Conservation (phyloP, 2,329 filamentous ascomycete species). For the Cryphonectria naterciae region DNA sequence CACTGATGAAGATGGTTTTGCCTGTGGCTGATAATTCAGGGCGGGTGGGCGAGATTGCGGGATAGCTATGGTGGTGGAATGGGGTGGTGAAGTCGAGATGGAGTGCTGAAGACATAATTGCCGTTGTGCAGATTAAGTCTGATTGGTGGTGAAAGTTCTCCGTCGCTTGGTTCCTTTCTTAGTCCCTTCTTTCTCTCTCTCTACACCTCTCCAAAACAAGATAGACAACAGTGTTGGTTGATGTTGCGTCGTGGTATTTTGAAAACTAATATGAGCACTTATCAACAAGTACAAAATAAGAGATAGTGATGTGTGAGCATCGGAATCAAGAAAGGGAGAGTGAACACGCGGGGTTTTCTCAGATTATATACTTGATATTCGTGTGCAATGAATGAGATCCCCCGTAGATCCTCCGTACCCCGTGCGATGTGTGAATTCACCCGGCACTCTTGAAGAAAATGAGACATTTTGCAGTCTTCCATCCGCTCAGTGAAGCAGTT, state of each 20-base stretch:
- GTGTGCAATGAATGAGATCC: neutral
- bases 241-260: neutral
- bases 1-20: constrained; percentile 55
- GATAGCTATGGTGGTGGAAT: constrained; percentile 32
- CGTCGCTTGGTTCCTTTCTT: neutral
- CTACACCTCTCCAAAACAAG: too few relatives aligned
- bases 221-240: neutral
- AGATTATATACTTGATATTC: neutral
- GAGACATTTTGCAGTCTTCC: neutral
- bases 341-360: neutral
- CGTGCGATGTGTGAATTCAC: too few relatives aligned
- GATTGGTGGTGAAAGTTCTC: neutral
- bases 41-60: constrained; percentile 34
- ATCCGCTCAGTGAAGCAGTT: neutral
- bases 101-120: neutral
- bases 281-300: neutral
- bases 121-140: neutral
- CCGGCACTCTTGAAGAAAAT: neutral
- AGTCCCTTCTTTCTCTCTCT: too few relatives aligned
- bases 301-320: neutral
- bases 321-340: neutral
- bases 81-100: constrained; percentile 10
- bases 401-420: neutral
- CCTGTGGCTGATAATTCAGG: constrained; percentile 37
- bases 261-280: neutral